Evolutionary conservation across 805 yeast species (phyloP), one percentile per base, ranked within the genome.

Genomic region (Pichia manshurica): DNA sequence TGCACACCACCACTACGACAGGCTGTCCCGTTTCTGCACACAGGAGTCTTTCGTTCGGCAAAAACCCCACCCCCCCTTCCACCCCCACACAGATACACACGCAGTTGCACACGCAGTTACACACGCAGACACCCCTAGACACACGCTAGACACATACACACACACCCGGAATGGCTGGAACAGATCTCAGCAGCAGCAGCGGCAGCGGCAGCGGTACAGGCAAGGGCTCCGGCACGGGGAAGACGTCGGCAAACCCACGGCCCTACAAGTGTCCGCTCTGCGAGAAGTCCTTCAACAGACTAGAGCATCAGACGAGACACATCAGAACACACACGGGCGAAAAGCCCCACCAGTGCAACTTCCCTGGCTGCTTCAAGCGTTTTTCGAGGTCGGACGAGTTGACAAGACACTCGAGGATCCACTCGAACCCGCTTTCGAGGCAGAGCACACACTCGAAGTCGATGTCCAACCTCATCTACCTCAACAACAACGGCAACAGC

Each of bases 251-350:
- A n/a, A n/a, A n/a, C n/a, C n/a, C 95, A 53, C 41, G 50, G 10
- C 96, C 96, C 3, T 89, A 85, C 71, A 80, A 81, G 57, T 88
- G 96, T 60, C 82, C 90, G 19, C 72, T 85, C 57, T 88, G 96
- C 65, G 81, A 79, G 44, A 86, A 87, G 68, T 87, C 95, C 9
- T 88, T 88, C 63, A 91, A 87, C 64, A 74, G 96, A 51, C 70
- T 88, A 42, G 96, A 88, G 64, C 96, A 88, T 64, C 95, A 87
- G 62, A 88, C 95, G 12, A 75, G 96, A 55, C 96, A 88, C 63
- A 84, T 89, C 56, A 73, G 96, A 49, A 88, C 96, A 9, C 96
- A 88, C 67, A 88, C 96, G 0, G 96, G 96, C 42, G 96, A 88
- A 63, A 86, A 87, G 63, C 96, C 96, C 2, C 93, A 86, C 61